Percentiles rank a stretch among this genome's conserved stretches.
Conservation (phyloP, 75 land plant species). For the Pinus albicaulis region DNA sequence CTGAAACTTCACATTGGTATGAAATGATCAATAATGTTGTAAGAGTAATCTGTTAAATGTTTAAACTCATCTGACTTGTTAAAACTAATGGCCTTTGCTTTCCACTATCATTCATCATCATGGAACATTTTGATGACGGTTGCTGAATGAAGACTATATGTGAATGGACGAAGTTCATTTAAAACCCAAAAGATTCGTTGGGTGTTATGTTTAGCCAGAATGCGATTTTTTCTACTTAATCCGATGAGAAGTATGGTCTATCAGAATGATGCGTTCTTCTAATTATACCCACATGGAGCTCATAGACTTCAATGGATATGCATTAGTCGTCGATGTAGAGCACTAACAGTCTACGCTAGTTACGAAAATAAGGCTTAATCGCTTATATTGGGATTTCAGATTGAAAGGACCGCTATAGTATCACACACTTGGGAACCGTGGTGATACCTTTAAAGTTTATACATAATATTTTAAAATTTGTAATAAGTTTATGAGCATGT, state of each 20-base stretch:
- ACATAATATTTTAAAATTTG: too few species aligned
- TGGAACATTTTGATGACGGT: too few species aligned
- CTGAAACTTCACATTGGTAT: too few species aligned
- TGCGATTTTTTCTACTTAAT: not conserved
- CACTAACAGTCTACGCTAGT: not conserved
- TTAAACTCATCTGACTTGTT: not conserved
- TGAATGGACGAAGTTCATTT: not conserved
- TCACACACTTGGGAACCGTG: not conserved
- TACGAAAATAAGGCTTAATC: not conserved
- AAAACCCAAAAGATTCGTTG: not conserved
- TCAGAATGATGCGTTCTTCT: too few species aligned
- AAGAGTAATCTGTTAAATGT: not conserved
- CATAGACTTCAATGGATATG: not conserved
- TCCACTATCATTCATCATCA: too few species aligned
- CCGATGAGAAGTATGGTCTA: not conserved
- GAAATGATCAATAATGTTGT: not conserved
- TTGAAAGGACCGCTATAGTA: not conserved
- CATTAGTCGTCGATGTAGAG: not conserved
- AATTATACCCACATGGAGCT: not conserved
- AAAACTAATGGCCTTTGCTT: not conserved
- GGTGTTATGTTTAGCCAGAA: not conserved
- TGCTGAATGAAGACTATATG: not conserved
- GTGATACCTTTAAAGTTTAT: not conserved
- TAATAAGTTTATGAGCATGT: too few species aligned
- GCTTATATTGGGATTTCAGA: not conserved